Conservation (phyloP, 73 alveolate species). For the Strombidium stylifer region DNA sequence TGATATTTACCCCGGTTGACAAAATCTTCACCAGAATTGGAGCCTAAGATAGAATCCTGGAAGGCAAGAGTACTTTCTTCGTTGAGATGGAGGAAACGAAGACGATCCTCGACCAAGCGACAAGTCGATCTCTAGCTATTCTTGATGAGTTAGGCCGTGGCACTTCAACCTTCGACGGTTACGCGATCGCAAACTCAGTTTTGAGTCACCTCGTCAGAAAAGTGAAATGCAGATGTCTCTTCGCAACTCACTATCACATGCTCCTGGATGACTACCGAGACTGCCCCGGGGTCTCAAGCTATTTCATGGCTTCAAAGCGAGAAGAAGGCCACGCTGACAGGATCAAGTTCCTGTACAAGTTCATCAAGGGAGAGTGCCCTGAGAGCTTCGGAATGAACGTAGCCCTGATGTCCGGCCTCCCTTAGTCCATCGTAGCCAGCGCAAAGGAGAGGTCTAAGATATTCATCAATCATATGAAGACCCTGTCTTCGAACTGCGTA, state of each 20-base stretch:
- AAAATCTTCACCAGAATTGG: constrained; percentile 94
- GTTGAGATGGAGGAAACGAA: constrained; percentile 93
- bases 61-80: constrained; percentile 89
- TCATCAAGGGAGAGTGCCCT: constrained; percentile 87
- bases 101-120: constrained; percentile 71
- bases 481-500: neutral
- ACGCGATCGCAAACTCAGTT: constrained; percentile 86
- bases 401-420: constrained; percentile 90
- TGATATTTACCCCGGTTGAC: constrained; percentile 74
- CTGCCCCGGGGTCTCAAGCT: constrained; percentile 59
- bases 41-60: constrained; percentile 90
- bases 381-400: constrained; percentile 90
- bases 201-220: constrained; percentile 69
- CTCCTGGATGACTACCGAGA: constrained; percentile 80
- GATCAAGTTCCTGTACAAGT: constrained; percentile 87
- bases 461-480: neutral
- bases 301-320: constrained; percentile 71
- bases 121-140: constrained; percentile 77
- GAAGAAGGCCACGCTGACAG: constrained; percentile 60
- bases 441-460: neutral
- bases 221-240: constrained; percentile 77
- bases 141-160: constrained; percentile 94
- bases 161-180: constrained; percentile 96
- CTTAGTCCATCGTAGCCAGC: constrained; percentile 4
- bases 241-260: constrained; percentile 97